Evolutionary conservation across 371 early-diverging fungal species (phyloP).

Genomic region (Paraphysoderma sedebokerense): DNA sequence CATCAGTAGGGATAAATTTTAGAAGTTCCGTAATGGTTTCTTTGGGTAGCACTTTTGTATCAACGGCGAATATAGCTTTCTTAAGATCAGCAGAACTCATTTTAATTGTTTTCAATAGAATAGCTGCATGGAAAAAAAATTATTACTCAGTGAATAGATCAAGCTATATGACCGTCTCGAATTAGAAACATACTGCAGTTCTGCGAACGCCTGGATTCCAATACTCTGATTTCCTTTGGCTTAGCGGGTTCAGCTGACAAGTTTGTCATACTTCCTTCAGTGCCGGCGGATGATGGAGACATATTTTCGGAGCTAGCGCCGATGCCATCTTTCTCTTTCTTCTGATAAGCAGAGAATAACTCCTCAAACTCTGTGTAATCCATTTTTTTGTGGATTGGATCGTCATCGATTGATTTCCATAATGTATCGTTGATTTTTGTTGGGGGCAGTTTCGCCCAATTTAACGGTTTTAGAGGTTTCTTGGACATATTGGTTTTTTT

Average conservation of each 20-base stretch:
- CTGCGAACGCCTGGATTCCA: slow-evolving; percentile 28
- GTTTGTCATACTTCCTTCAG: neutral
- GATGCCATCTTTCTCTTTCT: slow-evolving; percentile 1
- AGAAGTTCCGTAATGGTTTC: slow-evolving; percentile 19
- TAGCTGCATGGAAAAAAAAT: too few species aligned
- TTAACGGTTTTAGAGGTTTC: slow-evolving; percentile 29
- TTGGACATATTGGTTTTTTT: slow-evolving; percentile 20
- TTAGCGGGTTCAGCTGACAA: neutral
- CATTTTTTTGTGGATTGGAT: slow-evolving; percentile 13
- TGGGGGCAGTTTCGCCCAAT: slow-evolving; percentile 29
- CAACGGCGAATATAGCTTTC: slow-evolving; percentile 13
- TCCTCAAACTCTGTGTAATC: slow-evolving; percentile 26
- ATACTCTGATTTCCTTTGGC: slow-evolving; percentile 21
- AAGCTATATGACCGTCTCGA: neutral
- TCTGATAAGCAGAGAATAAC: slow-evolving; percentile 20
- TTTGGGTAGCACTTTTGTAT: slow-evolving; percentile 12
- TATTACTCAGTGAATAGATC: neutral
- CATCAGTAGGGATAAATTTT: slow-evolving; percentile 26
- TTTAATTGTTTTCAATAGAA: slow-evolving; percentile 26
- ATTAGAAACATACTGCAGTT: slow-evolving; percentile 10
- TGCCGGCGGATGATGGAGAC: neutral
- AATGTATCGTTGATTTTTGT: slow-evolving; percentile 19
- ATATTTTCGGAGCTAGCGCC: slow-evolving; percentile 5
- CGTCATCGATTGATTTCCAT: slow-evolving; percentile 25
- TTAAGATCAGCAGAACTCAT: slow-evolving; percentile 12